Percentiles rank a stretch among this genome's conserved stretches.
These are phyloP conservation scores for Beauveria scarabaeidicola DNA, from an alignment of 2,329 filamentous ascomycete genomes.

Conservation along the genomic window DNA sequence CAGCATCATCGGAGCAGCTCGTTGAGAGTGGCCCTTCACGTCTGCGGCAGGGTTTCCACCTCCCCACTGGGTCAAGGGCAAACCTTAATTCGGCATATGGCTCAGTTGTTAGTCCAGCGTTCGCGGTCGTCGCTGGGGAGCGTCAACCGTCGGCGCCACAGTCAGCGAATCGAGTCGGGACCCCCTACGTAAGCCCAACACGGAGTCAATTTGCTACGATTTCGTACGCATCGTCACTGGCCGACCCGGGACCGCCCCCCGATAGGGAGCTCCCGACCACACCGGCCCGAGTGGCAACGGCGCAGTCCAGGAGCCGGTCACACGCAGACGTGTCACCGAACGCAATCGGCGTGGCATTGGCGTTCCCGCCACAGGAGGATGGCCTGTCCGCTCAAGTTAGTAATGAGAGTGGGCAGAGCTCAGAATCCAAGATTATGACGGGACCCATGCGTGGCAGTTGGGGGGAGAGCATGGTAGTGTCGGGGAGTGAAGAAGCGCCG, in stretches of 20 bases:
- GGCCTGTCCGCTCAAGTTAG: not conserved
- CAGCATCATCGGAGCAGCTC: conserved; percentile 10
- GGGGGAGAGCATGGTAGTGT: conserved; percentile 21
- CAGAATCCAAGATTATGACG: conserved; percentile 5
- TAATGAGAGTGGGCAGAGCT: not conserved
- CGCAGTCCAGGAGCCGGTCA: not conserved
- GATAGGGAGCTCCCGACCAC: conserved; percentile 32
- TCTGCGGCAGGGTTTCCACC: not conserved
- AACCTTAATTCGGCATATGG: not conserved
- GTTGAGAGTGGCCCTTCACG: not conserved
- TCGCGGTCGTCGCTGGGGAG: not conserved
- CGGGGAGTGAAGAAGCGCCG: conserved; percentile 18
- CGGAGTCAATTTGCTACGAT: conserved; percentile 1
- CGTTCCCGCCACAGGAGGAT: not conserved
- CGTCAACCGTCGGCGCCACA: not conserved
- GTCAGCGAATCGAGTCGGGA: not conserved
- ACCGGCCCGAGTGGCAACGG: conserved; percentile 14
- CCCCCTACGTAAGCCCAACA: not conserved
- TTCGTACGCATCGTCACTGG: conserved; percentile 11
- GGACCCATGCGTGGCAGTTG: conserved; percentile 10
- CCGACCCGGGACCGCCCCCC: conserved; percentile 36
- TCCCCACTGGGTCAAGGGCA: not conserved
- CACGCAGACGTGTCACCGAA: not conserved
- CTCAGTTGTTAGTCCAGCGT: not conserved
- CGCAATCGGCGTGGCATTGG: conserved; percentile 7